Evolutionary conservation across 305 asterid species (phyloP).

Genomic region (Fraxinus sp.): DNA sequence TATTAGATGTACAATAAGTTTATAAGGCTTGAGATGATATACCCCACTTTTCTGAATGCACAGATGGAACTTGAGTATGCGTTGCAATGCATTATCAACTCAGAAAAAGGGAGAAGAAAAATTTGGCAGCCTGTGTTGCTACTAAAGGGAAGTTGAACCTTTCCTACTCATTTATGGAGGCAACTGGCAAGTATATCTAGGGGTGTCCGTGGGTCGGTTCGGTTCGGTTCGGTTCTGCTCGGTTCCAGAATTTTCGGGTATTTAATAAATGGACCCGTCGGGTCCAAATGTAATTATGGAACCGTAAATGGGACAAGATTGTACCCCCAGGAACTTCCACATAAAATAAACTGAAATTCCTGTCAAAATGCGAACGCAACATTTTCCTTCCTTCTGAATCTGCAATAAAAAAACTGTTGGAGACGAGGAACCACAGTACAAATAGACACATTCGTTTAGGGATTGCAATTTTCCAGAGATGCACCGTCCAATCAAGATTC

Average conservation of each 20-base stretch:
- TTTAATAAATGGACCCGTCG: too few relatives aligned
- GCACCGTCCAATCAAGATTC: slow-evolving; percentile 17
- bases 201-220: too few relatives aligned
- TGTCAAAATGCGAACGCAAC: slow-evolving; percentile 53
- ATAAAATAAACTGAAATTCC: slow-evolving; percentile 70
- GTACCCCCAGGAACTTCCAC: slow-evolving; percentile 89
- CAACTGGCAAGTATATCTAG: neutral
- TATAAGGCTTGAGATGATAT: neutral
- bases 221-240: too few relatives aligned
- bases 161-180: neutral
- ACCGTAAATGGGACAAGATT: slow-evolving; percentile 66
- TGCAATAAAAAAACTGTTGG: slow-evolving; percentile 35
- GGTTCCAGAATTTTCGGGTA: too few relatives aligned
- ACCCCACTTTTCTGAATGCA: neutral
- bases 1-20: neutral
- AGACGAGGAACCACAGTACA: slow-evolving; percentile 1
- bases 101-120: neutral
- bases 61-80: neutral
- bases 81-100: neutral
- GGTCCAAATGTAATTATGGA: too few relatives aligned
- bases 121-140: neutral
- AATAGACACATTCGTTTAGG: neutral
- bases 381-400: slow-evolving; percentile 58
- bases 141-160: slow-evolving; percentile 1
- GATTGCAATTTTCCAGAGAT: neutral